Percentiles rank a stretch among this genome's conserved stretches.
These are phyloP conservation scores for Leishmania amazonensis DNA, from an alignment of 208 protist species.

Conservation along the genomic window DNA sequence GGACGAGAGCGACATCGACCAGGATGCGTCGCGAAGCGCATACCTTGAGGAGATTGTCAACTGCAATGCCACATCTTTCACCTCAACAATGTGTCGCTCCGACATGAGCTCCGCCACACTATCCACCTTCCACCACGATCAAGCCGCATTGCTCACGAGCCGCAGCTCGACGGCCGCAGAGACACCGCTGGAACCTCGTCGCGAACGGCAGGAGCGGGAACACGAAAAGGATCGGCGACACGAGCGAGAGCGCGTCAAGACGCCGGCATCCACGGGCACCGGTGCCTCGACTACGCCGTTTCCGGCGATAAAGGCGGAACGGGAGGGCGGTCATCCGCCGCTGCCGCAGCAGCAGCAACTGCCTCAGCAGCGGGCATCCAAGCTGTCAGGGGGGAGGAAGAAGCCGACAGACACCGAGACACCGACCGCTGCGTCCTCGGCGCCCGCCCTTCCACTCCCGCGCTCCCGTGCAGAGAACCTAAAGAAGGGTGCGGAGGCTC, in stretches of 20 bases:
- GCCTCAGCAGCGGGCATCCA: neutral
- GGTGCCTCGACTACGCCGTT: neutral
- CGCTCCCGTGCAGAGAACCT: conserved; percentile 20
- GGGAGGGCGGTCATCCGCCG: neutral
- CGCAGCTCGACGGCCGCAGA: conserved; percentile 2
- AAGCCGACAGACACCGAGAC: neutral
- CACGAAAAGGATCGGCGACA: neutral
- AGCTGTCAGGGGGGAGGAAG: neutral
- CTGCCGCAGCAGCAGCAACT: neutral
- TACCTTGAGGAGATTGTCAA: neutral
- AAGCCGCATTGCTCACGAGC: neutral
- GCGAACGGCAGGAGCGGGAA: neutral
- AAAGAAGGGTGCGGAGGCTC: neutral
- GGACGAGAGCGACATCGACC: neutral
- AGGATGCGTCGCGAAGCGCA: neutral
- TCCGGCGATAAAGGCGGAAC: neutral
- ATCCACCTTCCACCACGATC: neutral
- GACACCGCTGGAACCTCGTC: neutral
- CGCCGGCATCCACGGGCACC: neutral
- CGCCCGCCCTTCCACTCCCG: conserved; percentile 7
- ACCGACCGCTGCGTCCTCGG: too few relatives aligned
- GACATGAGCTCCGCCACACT: neutral
- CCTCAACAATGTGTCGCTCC: conserved; percentile 8
- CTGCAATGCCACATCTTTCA: neutral
- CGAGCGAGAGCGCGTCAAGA: neutral